Conservation (phyloP, 768 basidiomycete genomes). For the Phanerodontia chrysosporium region DNA sequence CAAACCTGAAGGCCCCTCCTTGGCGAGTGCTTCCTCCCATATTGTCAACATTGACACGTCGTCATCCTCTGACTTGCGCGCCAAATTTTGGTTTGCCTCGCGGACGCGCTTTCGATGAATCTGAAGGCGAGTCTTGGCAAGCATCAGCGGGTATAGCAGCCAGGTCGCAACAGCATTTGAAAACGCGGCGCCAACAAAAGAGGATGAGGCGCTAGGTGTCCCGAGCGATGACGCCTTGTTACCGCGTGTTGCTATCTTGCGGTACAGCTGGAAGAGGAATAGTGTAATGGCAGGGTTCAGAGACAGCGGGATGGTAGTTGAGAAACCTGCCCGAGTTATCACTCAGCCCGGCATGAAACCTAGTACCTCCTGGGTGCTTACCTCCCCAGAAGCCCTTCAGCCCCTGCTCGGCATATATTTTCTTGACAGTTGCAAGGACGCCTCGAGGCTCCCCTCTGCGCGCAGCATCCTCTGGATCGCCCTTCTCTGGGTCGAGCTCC, state of each 20-base stretch:
- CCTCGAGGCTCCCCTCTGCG: constrained; percentile 10
- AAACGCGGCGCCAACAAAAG: constrained; percentile 54
- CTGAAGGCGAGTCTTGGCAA: constrained; percentile 55
- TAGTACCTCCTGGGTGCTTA: constrained; percentile 22
- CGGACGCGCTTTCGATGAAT: constrained; percentile 31
- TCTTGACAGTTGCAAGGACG: constrained; percentile 28
- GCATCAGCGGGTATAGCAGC: constrained; percentile 53
- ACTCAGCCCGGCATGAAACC: too few relatives aligned
- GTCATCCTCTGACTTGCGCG: constrained; percentile 12
- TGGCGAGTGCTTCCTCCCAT: constrained; percentile 13
- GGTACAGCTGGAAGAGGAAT: constrained; percentile 47
- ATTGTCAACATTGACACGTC: constrained; percentile 18
- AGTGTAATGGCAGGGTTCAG: constrained; percentile 58
- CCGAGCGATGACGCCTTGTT: constrained; percentile 25
- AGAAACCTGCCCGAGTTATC: constrained; percentile 38
- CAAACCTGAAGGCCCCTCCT: constrained; percentile 27
- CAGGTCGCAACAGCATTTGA: constrained; percentile 47
- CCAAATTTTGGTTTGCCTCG: constrained; percentile 8
- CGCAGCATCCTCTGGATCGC: constrained; percentile 9
- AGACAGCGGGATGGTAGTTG: constrained; percentile 43
- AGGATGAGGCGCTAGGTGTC: constrained; percentile 32
- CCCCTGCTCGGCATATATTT: constrained; percentile 46
- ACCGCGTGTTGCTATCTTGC: constrained; percentile 31
- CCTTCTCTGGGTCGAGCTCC: constrained; percentile 10
- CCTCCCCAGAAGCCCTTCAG: constrained; percentile 55